These are phyloP conservation scores for Xylariaceae sp. DNA, from an alignment of 2,329 filamentous ascomycete species.

Conservation along the genomic window DNA sequence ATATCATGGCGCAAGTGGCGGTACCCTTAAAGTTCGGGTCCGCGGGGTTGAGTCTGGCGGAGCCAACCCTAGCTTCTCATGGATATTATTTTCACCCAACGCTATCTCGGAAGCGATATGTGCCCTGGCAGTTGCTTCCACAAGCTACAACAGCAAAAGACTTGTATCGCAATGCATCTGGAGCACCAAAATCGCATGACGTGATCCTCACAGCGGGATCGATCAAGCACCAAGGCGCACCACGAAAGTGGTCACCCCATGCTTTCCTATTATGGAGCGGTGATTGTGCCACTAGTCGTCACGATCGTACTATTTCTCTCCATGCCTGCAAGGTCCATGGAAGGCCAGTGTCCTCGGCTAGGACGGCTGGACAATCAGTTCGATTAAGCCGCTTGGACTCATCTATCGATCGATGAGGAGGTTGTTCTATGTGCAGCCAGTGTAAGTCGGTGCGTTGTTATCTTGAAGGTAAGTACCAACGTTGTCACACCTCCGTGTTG, in stretches of 20 bases:
- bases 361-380: not conserved
- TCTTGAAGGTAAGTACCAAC: not conserved
- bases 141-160: not conserved
- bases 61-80: not conserved
- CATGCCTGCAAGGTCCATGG: slow-evolving; percentile 20
- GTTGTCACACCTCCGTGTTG: not conserved
- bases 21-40: slow-evolving; percentile 1
- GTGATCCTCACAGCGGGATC: too few relatives aligned
- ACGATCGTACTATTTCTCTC: slow-evolving; percentile 6
- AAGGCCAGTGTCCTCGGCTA: not conserved
- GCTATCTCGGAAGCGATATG: slow-evolving; percentile 1
- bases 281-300: not conserved
- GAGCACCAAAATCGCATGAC: slow-evolving; percentile 7
- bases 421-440: not conserved
- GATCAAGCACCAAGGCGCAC: too few relatives aligned
- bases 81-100: not conserved
- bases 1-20: slow-evolving; percentile 6
- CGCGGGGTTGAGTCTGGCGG: not conserved
- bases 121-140: slow-evolving; percentile 3
- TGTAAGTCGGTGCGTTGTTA: slow-evolving; percentile 1
- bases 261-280: not conserved
- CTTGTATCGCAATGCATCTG: not conserved
- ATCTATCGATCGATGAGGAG: not conserved
- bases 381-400: not conserved
- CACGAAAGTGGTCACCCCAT: not conserved